Evolutionary conservation across 345 rosid genomes (phyloP), one percentile per base, ranked within the genome.

Genomic region (Psidium friedrichsthalianum): DNA sequence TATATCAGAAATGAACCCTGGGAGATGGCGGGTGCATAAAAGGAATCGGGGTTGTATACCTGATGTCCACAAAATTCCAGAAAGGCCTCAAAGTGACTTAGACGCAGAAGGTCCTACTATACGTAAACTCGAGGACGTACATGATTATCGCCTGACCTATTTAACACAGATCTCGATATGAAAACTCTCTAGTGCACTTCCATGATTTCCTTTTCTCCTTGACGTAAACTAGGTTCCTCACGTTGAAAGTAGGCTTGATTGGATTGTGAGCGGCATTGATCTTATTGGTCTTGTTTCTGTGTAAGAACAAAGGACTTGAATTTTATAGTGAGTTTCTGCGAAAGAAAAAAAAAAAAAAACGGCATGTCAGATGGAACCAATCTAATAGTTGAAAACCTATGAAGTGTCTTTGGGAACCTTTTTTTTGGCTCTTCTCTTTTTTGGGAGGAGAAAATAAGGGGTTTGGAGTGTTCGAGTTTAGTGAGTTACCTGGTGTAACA

Each of bases 1-100:
- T 97, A 97, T 90, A 90, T 92, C 85, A 90, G 91, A 86, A 90
- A 92, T 85, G 99, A 96, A 81, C 95, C 99, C 51, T 97, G 99
- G 99, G 98, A 96, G 92, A 97, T 97, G 99, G 99, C n/a, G 99
- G 20, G 99, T 97, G 90, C 99, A 97, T 89, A 96, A 95, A 91
- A 92, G 99, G 92, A 95, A 96, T 87, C n/a, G 99, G 99, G 81
- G 94, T 92, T 42, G 95, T 97, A 82, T 96, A 97, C 91, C 94
- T 76, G 99, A 97, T 86, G 97, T 94, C 74, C 99, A 97, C 91
- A 97, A 96, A 89, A 93, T 96, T 58, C 99, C 96, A 74, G 98
- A 96, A 88, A 91, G 95, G 87, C 97, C 93, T 47, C 93, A 91
- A 84, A 96, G 91, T 88, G 98, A 97, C 84, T 90, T 95, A 90